These are phyloP conservation scores for Ophiostoma sp. DNA, from an alignment of 2,329 filamentous ascomycete species.

Conservation along the genomic window DNA sequence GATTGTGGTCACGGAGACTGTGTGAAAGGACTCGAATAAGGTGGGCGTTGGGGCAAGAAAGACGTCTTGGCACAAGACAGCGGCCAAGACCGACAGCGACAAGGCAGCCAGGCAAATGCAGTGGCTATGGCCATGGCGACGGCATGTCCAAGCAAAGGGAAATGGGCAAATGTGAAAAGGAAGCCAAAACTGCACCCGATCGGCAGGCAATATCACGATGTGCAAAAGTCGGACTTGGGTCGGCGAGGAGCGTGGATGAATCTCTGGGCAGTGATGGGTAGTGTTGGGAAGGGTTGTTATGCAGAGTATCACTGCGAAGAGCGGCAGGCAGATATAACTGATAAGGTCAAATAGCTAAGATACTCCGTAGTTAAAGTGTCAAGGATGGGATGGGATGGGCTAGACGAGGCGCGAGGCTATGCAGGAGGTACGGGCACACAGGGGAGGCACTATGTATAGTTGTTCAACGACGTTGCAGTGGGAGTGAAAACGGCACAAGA, in stretches of 20 bases:
- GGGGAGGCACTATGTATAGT: not conserved
- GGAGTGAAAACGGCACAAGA: not conserved
- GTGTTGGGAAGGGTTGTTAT: too few relatives aligned
- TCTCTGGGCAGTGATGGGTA: not conserved
- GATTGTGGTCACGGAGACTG: not conserved
- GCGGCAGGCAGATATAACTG: too few relatives aligned
- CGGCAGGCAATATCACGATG: not conserved
- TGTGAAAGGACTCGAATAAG: not conserved
- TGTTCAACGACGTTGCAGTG: not conserved
- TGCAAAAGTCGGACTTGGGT: not conserved
- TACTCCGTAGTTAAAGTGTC: not conserved
- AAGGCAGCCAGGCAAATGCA: not conserved
- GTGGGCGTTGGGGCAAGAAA: not conserved
- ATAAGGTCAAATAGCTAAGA: too few relatives aligned
- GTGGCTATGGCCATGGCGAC: not conserved
- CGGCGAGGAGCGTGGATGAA: not conserved
- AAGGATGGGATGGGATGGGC: not conserved
- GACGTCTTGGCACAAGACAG: not conserved
- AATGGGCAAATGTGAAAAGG: not conserved
- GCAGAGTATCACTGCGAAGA: too few relatives aligned
- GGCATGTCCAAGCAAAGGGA: not conserved
- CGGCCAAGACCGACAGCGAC: not conserved
- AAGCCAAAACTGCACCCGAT: not conserved
- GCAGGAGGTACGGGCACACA: not conserved
- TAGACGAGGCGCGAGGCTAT: not conserved